A percentile compares a stretch with the other conserved stretches of the same genome.
Conservation (phyloP, 2,329 filamentous ascomycete species). For the Truncatella angustata region DNA sequence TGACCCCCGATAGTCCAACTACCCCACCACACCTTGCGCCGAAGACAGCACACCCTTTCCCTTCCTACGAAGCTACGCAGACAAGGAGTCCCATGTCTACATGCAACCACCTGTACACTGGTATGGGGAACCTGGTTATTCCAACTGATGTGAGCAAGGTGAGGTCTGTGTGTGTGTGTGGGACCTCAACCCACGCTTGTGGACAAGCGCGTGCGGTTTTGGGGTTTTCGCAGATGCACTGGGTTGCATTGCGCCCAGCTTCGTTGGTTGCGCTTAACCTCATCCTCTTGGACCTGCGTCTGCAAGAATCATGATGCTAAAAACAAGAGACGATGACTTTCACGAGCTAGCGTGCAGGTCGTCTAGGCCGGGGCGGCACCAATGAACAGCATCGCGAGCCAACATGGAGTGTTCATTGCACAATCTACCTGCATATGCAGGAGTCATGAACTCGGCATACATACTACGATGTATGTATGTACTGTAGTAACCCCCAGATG, state of each 20-base stretch:
- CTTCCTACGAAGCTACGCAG: neutral
- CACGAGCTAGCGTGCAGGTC: neutral
- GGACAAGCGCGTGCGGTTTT: conserved; percentile 12
- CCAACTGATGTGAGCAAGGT: neutral
- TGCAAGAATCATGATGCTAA: conserved; percentile 24
- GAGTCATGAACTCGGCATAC: neutral
- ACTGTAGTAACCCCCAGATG: too few relatives aligned
- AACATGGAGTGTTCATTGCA: neutral
- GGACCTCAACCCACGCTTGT: conserved; percentile 2
- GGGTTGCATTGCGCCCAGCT: conserved; percentile 10
- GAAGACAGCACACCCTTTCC: neutral
- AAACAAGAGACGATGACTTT: conserved; percentile 7
- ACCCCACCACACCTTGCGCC: neutral
- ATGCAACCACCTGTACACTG: neutral
- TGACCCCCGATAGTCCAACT: neutral
- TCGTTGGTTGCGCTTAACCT: conserved; percentile 31
- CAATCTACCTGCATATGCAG: neutral
- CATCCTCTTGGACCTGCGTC: conserved; percentile 42
- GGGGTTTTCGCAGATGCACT: neutral
- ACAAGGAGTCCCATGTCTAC: neutral
- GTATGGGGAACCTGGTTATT: conserved; percentile 8
- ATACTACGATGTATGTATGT: too few relatives aligned
- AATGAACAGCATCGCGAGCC: neutral
- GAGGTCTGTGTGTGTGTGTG: conserved; percentile 2
- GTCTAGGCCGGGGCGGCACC: neutral